These are phyloP conservation scores for Aspergillus carlsbadensis DNA, from an alignment of 495 filamentous ascomycete species.

Conservation along the genomic window DNA sequence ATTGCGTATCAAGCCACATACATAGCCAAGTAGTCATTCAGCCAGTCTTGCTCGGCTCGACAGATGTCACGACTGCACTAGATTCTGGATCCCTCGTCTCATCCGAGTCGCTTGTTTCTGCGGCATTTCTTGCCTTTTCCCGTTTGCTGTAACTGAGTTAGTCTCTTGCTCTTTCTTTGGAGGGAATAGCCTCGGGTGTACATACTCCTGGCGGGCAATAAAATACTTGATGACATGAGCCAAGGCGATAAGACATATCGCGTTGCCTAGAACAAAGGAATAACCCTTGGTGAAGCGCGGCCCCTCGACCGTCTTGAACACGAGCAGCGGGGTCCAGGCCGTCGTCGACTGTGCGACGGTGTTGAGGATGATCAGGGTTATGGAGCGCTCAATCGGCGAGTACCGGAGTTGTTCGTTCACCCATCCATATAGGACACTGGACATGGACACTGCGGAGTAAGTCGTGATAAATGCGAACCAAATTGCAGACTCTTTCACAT, in stretches of 20 bases:
- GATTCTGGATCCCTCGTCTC: constrained; percentile 3
- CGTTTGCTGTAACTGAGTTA: not conserved
- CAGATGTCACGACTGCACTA: not conserved
- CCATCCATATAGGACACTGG: constrained; percentile 45
- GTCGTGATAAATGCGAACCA: constrained; percentile 49
- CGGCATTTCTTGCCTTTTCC: constrained; percentile 3
- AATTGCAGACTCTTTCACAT: constrained; percentile 46
- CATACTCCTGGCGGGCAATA: constrained; percentile 10
- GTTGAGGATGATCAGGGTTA: constrained; percentile 54
- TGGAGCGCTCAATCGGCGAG: constrained; percentile 56
- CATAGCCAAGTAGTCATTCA: not conserved
- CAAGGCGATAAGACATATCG: constrained; percentile 40
- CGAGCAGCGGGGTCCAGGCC: constrained; percentile 35
- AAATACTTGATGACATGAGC: constrained; percentile 11
- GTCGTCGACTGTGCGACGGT: constrained; percentile 49
- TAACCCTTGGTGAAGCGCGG: constrained; percentile 50
- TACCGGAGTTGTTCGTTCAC: constrained; percentile 47
- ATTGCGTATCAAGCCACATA: not conserved
- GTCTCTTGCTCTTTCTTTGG: not conserved
- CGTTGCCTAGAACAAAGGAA: constrained; percentile 46
- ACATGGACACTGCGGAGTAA: constrained; percentile 34
- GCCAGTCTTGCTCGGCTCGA: constrained; percentile 3
- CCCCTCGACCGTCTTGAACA: constrained; percentile 45
- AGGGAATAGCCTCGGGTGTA: not conserved
- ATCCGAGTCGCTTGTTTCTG: constrained; percentile 3